Evolutionary conservation across 805 yeast genomes (phyloP).

Genomic region (Candida silvicultrix): DNA sequence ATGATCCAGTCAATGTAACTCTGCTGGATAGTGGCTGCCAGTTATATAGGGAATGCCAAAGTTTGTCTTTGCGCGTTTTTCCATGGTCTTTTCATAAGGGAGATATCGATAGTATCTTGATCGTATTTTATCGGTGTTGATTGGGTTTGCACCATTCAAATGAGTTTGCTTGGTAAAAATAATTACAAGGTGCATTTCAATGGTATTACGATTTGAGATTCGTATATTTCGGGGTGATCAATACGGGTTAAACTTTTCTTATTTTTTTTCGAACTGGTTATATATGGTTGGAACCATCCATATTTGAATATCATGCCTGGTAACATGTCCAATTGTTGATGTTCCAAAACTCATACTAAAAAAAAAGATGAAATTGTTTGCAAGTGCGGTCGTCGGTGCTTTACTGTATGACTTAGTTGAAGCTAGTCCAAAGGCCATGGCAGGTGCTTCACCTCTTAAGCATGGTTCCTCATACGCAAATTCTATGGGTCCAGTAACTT

Average conservation of each 20-base stretch:
- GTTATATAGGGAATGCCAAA: too few relatives aligned
- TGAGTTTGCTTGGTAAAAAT: not conserved
- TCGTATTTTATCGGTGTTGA: not conserved
- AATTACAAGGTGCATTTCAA: not conserved
- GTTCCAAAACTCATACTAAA: too few relatives aligned
- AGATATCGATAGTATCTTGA: not conserved
- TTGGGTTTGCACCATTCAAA: not conserved
- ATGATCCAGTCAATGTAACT: too few relatives aligned
- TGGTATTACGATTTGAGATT: not conserved
- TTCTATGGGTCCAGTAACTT: constrained; percentile 24
- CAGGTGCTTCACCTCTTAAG: constrained; percentile 12
- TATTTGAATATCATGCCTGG: constrained; percentile 8
- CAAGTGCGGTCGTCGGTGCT: constrained; percentile 7
- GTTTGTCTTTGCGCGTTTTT: too few relatives aligned
- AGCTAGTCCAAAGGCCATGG: constrained; percentile 18
- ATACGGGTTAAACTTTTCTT: not conserved
- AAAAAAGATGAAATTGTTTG: not conserved
- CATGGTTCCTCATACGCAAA: constrained; percentile 21
- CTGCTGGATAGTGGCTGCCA: too few relatives aligned
- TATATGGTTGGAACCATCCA: not conserved
- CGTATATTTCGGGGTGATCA: not conserved
- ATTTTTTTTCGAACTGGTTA: not conserved
- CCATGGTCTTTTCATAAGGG: not conserved
- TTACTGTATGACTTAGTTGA: constrained; percentile 10
- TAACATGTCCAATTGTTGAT: too few relatives aligned